Evolutionary conservation across 805 yeast genomes (phyloP).

Genomic region (Pichia cabralensis): DNA sequence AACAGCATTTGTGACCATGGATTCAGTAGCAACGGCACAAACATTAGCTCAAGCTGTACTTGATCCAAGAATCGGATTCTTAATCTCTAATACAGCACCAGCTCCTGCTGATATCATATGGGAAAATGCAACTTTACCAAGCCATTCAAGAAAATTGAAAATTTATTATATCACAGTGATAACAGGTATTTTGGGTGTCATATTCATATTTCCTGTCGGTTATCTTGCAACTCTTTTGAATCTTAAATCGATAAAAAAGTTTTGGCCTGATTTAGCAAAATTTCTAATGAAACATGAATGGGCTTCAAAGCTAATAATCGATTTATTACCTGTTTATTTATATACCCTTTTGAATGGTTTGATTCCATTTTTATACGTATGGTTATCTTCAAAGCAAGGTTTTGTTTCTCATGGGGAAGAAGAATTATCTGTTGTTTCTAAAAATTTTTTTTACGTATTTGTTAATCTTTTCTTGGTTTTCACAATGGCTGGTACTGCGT

Average conservation of each 20-base stretch:
- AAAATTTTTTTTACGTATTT: conserved; percentile 90
- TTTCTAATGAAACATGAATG: conserved; percentile 53
- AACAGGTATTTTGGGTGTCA: conserved; percentile 59
- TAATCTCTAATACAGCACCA: conserved; percentile 81
- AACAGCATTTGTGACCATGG: conserved; percentile 91
- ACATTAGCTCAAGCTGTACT: conserved; percentile 93
- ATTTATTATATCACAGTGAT: conserved; percentile 53
- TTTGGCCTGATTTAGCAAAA: conserved; percentile 76
- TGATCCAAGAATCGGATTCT: conserved; percentile 77
- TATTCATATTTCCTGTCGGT: conserved; percentile 74
- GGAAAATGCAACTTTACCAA: conserved; percentile 78
- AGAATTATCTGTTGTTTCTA: conserved; percentile 79
- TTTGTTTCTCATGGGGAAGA: conserved; percentile 88
- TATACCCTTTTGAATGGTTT: conserved; percentile 76
- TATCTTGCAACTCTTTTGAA: conserved; percentile 78
- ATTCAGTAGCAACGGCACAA: conserved; percentile 89
- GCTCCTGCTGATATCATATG: conserved; percentile 94
- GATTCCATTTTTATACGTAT: conserved; percentile 79
- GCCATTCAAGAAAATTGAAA: conserved; percentile 59
- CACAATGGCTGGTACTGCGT: conserved; percentile 88
- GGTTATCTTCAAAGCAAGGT: conserved; percentile 78
- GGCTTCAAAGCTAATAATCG: conserved; percentile 76
- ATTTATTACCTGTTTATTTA: conserved; percentile 81
- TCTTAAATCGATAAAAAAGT: conserved; percentile 61
- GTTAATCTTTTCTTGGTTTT: conserved; percentile 89